Conservation (phyloP, 1,139 yeast species). For the Yarrowia galli region DNA sequence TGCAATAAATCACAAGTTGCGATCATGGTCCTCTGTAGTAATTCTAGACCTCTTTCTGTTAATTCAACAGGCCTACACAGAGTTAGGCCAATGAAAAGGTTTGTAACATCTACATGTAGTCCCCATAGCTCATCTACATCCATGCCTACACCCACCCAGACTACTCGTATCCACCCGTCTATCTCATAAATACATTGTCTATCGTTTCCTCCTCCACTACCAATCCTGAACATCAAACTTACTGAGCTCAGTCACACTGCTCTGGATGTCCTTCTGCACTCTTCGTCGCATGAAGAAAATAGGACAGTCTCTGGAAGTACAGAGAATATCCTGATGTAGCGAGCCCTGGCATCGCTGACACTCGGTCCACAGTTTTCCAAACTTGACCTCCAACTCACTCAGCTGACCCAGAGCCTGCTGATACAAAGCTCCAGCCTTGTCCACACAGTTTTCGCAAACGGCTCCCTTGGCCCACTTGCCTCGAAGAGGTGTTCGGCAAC, state of each 20-base stretch:
- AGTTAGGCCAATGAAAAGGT: too few relatives aligned
- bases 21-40: too few relatives aligned
- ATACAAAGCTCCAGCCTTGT: conserved; percentile 77
- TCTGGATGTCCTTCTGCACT: conserved; percentile 83
- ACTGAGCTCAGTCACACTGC: conserved; percentile 70
- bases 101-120: too few relatives aligned
- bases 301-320: conserved; percentile 96
- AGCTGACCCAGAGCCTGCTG: conserved; percentile 79
- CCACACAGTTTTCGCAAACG: conserved; percentile 79
- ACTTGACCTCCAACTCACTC: conserved; percentile 80
- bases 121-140: not conserved
- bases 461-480: conserved; percentile 72
- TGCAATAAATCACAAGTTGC: too few relatives aligned
- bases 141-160: too few relatives aligned
- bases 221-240: conserved; percentile 74
- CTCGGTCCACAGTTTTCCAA: conserved; percentile 94
- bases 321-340: conserved; percentile 91
- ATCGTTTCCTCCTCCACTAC: conserved; percentile 49
- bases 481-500: conserved; percentile 82
- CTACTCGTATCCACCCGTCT: too few relatives aligned
- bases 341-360: conserved; percentile 98
- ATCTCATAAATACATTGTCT: conserved; percentile 9
- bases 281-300: conserved; percentile 97
- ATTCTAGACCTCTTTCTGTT: too few relatives aligned
- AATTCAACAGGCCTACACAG: too few relatives aligned